Conservation (phyloP, 2,329 filamentous ascomycete species). For the Ceratocystis huliohia region DNA sequence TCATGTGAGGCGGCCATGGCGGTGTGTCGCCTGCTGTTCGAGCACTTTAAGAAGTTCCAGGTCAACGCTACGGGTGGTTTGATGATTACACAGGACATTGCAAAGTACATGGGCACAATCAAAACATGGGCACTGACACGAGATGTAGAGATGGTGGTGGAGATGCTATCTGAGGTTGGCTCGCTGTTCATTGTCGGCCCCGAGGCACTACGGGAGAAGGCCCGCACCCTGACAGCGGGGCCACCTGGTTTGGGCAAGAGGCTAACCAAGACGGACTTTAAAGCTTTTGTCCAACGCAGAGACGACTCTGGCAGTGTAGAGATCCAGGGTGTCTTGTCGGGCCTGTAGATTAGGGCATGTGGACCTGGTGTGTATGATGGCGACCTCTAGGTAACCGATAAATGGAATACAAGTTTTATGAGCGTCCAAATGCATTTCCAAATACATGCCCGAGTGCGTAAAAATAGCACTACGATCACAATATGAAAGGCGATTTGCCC, state of each 20-base stretch:
- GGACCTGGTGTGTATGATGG: background rate
- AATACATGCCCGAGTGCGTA: too few relatives aligned
- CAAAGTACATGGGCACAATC: slow-evolving; percentile 78
- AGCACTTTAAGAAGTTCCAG: slow-evolving; percentile 88
- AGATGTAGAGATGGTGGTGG: slow-evolving; percentile 56
- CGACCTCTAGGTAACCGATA: background rate
- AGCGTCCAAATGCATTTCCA: too few relatives aligned
- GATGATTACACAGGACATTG: slow-evolving; percentile 92
- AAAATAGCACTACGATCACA: background rate
- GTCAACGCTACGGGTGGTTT: slow-evolving; percentile 88
- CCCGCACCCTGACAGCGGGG: slow-evolving; percentile 42
- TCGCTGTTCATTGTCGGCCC: slow-evolving; percentile 89
- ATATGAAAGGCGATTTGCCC: background rate
- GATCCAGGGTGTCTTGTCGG: slow-evolving; percentile 68
- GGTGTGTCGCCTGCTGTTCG: slow-evolving; percentile 65
- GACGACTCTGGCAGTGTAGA: slow-evolving; percentile 73
- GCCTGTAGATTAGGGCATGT: slow-evolving; percentile 32
- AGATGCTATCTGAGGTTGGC: slow-evolving; percentile 83
- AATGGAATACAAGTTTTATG: background rate
- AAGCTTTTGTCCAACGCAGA: slow-evolving; percentile 69
- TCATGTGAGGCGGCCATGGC: slow-evolving; percentile 72
- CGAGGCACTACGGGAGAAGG: slow-evolving; percentile 60
- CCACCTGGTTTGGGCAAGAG: slow-evolving; percentile 37
- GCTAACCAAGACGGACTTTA: slow-evolving; percentile 56
- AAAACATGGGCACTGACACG: slow-evolving; percentile 66